Evolutionary conservation across 257 asterid species (phyloP).

Genomic region (Solanum etuberosum): DNA sequence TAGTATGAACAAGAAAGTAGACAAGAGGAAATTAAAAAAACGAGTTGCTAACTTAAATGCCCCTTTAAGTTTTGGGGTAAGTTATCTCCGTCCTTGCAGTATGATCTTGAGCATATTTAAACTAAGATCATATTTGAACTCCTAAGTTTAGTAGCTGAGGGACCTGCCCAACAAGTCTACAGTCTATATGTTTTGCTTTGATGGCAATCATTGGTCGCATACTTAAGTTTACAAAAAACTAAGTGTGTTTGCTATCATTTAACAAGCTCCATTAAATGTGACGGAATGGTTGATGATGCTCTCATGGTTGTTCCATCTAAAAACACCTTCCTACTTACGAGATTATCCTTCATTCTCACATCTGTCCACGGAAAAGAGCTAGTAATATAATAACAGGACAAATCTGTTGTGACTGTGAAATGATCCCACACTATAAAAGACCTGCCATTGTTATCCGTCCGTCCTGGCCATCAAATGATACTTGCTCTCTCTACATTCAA

Average conservation of each 20-base stretch:
- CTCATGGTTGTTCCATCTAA: not conserved
- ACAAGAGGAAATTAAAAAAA: not conserved
- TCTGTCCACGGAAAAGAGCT: not conserved
- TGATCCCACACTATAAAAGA: not conserved
- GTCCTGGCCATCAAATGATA: not conserved
- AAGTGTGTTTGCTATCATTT: not conserved
- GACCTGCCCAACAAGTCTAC: not conserved
- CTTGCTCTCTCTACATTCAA: not conserved
- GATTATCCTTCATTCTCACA: not conserved
- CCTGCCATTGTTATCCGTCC: not conserved
- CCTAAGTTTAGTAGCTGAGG: not conserved
- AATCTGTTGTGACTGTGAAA: not conserved
- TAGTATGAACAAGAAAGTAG: not conserved
- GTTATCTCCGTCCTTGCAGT: not conserved
- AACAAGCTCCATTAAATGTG: not conserved
- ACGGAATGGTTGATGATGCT: not conserved
- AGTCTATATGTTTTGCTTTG: not conserved
- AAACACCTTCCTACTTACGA: not conserved
- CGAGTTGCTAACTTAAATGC: not conserved
- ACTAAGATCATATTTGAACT: not conserved
- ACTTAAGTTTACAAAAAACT: not conserved
- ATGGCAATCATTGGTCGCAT: not conserved
- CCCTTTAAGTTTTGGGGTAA: not conserved
- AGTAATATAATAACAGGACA: not conserved
- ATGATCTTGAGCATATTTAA: not conserved